A percentile compares a stretch with the other conserved stretches of the same genome.
phyloP scores from a whole-genome alignment of 306 rosid species.

The Astragalus membranaceus region DNA sequence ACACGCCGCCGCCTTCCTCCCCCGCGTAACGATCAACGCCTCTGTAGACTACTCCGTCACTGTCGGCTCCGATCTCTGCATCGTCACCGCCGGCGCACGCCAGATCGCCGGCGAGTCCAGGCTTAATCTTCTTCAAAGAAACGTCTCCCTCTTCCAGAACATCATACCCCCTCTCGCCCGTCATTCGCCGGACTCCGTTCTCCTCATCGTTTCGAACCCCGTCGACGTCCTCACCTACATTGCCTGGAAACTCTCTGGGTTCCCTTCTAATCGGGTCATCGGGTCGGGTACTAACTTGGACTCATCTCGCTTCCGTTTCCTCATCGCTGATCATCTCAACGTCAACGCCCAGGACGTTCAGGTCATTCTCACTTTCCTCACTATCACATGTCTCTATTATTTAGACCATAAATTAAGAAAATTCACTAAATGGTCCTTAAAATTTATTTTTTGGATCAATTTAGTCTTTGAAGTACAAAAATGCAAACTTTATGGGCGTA shows the following conservation, averaged over 20 bases:
- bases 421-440: too few relatives aligned
- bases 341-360: conserved; percentile 94
- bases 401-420: too few relatives aligned
- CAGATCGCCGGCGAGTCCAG: conserved; percentile 73
- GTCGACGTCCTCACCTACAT: conserved; percentile 76
- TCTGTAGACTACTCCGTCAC: conserved; percentile 63
- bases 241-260: conserved; percentile 86
- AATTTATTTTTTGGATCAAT: too few relatives aligned
- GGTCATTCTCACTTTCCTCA: conserved; percentile 31
- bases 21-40: conserved; percentile 72
- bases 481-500: too few relatives aligned
- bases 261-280: conserved; percentile 71
- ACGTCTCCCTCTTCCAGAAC: conserved; percentile 45
- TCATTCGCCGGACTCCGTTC: conserved; percentile 43
- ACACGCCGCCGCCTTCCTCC: conserved; percentile 91
- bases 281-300: conserved; percentile 93
- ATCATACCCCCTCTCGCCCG: conserved; percentile 59
- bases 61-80: conserved; percentile 67
- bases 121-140: conserved; percentile 67
- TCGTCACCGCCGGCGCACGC: conserved; percentile 79
- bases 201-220: conserved; percentile 75
- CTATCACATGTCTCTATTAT: too few relatives aligned
- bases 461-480: too few relatives aligned
- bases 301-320: conserved; percentile 80
- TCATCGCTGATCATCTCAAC: conserved; percentile 85